A percentile compares a stretch with the other conserved stretches of the same genome.
These are phyloP conservation scores for Coemansia sp. DNA, from an alignment of 371 early-diverging fungal species.

Conservation along the genomic window DNA sequence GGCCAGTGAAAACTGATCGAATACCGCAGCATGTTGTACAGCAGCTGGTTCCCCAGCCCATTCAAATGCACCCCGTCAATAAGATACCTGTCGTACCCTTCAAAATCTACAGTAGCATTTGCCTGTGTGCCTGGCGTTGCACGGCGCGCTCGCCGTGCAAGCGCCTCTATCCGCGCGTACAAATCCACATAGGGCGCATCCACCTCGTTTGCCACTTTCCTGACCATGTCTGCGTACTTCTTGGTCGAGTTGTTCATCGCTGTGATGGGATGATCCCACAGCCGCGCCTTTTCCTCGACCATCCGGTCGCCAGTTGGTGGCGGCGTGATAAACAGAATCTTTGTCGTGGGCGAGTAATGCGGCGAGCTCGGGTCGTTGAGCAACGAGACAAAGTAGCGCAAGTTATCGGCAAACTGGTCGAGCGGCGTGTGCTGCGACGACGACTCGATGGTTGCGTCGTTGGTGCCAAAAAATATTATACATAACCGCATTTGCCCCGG, in stretches of 20 bases:
- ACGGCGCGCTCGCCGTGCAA: neutral
- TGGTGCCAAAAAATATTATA: constrained; percentile 78
- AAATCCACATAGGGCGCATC: constrained; percentile 55
- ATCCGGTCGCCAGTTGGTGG: constrained; percentile 65
- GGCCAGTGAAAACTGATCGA: constrained; percentile 11
- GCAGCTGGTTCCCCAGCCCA: constrained; percentile 17
- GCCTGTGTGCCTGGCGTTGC: too few species aligned
- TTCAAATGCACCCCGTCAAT: constrained; percentile 24
- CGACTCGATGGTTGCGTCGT: constrained; percentile 66
- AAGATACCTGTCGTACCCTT: constrained; percentile 26
- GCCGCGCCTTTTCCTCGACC: neutral
- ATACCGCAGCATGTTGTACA: constrained; percentile 9
- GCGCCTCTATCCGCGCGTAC: constrained; percentile 55
- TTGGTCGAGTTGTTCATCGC: constrained; percentile 31
- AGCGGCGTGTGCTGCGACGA: constrained; percentile 64
- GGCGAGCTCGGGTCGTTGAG: constrained; percentile 57
- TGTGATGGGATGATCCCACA: too few species aligned
- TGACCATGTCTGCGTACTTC: constrained; percentile 62
- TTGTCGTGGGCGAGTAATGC: constrained; percentile 58
- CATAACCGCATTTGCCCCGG: constrained; percentile 57
- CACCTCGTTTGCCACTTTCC: constrained; percentile 51
- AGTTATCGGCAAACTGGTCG: constrained; percentile 57
- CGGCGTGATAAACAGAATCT: constrained; percentile 70
- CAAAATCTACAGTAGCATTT: neutral
- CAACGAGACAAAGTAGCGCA: constrained; percentile 57